Conservation (phyloP, 345 rosid genomes). For the Dovyalis caffra region DNA sequence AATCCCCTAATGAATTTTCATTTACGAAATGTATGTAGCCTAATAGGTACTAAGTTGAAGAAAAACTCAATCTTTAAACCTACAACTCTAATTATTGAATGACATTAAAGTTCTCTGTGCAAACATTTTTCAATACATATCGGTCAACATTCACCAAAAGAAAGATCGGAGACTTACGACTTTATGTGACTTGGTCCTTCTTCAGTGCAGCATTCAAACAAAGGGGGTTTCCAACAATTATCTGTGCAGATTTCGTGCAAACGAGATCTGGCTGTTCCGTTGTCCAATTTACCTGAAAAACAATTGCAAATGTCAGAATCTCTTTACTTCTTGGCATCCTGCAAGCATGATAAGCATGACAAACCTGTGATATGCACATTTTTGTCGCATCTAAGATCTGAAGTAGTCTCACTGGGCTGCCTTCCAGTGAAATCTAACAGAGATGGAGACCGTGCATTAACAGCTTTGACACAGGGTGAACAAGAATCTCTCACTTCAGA, state of each 20-base stretch:
- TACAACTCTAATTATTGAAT: no score
- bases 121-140: background rate
- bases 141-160: background rate
- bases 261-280: constrained; percentile 54
- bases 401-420: constrained; percentile 15
- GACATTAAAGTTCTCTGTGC: background rate
- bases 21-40: no score
- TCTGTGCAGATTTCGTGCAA: constrained; percentile 62
- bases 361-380: constrained; percentile 20
- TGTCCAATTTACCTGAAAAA: constrained; percentile 38
- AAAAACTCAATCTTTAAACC: no score
- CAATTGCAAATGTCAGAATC: constrained; percentile 7
- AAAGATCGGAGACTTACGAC: constrained; percentile 48
- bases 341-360: background rate
- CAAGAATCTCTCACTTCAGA: constrained; percentile 13
- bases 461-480: constrained; percentile 21
- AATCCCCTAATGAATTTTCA: background rate
- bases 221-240: constrained; percentile 71
- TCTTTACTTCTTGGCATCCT: background rate
- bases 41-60: no score
- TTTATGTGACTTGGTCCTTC: constrained; percentile 77
- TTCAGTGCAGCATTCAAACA: constrained; percentile 63
- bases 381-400: constrained; percentile 12
- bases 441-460: constrained; percentile 8
- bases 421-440: constrained; percentile 19